phyloP scores from a whole-genome alignment of 106 monocot genomes.

The Xerophyta viscosa region DNA sequence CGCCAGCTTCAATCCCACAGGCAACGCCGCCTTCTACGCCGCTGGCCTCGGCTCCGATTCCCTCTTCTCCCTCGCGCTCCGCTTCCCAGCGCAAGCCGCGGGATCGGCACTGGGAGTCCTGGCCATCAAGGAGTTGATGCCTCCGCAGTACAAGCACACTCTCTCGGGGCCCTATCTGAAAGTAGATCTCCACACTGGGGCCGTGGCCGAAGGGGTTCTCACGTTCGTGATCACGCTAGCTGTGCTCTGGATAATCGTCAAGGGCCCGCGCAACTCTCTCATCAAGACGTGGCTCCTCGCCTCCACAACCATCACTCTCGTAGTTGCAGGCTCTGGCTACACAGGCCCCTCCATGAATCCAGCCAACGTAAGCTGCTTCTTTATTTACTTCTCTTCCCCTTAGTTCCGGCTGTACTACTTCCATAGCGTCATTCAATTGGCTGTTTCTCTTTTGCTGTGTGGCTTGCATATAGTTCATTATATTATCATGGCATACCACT shows the following conservation, averaged over 20 bases:
- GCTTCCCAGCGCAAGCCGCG: slow-evolving; percentile 88
- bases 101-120: slow-evolving; percentile 75
- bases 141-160: slow-evolving; percentile 74
- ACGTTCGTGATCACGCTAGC: slow-evolving; percentile 70
- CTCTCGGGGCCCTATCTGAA: slow-evolving; percentile 69
- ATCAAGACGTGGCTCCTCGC: slow-evolving; percentile 64
- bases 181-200: slow-evolving; percentile 78
- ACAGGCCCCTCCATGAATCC: slow-evolving; percentile 86
- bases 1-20: slow-evolving; percentile 84
- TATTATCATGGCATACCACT: too few relatives aligned
- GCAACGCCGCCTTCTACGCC: slow-evolving; percentile 73
- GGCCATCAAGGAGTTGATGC: slow-evolving; percentile 71
- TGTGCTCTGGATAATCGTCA: slow-evolving; percentile 59
- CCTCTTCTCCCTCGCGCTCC: slow-evolving; percentile 78
- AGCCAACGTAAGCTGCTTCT: slow-evolving; percentile 45
- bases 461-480: too few relatives aligned
- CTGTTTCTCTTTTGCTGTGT: background rate
- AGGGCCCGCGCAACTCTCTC: slow-evolving; percentile 56
- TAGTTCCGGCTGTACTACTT: too few relatives aligned
- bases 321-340: slow-evolving; percentile 52
- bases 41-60: slow-evolving; percentile 52
- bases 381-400: background rate
- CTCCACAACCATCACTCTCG: slow-evolving; percentile 38
- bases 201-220: slow-evolving; percentile 66
- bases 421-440: too few relatives aligned